These are phyloP conservation scores for Chlorella sp. DNA, from an alignment of 139 green algal species.

Conservation along the genomic window DNA sequence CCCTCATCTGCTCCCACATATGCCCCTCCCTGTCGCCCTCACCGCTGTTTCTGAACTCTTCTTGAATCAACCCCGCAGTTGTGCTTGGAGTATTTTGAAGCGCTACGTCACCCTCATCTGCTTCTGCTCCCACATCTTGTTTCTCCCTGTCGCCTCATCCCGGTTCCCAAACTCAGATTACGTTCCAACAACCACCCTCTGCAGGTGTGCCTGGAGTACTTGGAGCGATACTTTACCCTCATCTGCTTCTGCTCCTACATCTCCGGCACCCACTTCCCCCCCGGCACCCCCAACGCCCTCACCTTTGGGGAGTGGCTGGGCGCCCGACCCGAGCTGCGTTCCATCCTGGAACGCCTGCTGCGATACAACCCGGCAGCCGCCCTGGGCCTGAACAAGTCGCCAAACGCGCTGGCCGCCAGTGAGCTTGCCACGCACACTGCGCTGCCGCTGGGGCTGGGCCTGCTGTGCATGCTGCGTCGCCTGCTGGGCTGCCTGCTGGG, in stretches of 20 bases:
- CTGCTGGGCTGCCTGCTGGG: too few species aligned
- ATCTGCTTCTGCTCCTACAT: slow-evolving; percentile 91
- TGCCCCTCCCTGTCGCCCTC: too few species aligned
- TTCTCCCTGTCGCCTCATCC: neutral
- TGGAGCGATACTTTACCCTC: slow-evolving; percentile 86
- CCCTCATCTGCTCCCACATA: slow-evolving; percentile 90
- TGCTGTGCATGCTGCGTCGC: neutral
- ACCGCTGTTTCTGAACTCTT: too few species aligned
- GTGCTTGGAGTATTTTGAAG: too few species aligned
- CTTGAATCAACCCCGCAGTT: too few species aligned
- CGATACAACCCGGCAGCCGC: slow-evolving; percentile 87
- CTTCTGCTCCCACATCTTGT: neutral
- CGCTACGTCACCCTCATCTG: too few species aligned
- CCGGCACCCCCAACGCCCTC: slow-evolving; percentile 52
- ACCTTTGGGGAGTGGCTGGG: slow-evolving; percentile 80
- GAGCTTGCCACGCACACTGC: neutral
- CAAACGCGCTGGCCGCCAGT: slow-evolving; percentile 33
- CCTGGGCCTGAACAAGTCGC: slow-evolving; percentile 75
- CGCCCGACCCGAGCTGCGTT: slow-evolving; percentile 75
- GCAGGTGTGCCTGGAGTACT: slow-evolving; percentile 87
- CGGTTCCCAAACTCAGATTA: too few species aligned
- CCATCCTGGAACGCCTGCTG: slow-evolving; percentile 79
- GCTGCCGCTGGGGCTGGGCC: neutral
- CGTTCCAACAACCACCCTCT: neutral
- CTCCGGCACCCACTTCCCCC: slow-evolving; percentile 64